These are phyloP conservation scores for Cadophora gregata DNA, from an alignment of 2,329 filamentous ascomycete genomes.

Conservation along the genomic window DNA sequence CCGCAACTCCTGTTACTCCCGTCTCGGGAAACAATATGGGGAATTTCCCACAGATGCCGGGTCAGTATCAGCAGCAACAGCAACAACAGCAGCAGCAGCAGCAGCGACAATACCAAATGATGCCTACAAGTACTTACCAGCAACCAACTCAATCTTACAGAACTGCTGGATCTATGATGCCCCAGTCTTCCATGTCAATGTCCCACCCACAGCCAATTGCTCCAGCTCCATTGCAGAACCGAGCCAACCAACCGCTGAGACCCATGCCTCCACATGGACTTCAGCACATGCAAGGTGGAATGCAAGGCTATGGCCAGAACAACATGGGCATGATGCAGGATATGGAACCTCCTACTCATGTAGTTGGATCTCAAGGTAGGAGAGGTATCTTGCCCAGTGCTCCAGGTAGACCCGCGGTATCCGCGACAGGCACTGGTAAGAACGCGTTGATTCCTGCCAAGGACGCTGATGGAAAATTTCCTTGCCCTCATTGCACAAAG, in stretches of 20 bases:
- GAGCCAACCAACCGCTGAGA: constrained; percentile 62
- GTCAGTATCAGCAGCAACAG: constrained; percentile 37
- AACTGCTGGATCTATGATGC: constrained; percentile 68
- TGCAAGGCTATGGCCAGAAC: constrained; percentile 64
- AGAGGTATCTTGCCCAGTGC: constrained; percentile 91
- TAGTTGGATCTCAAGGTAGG: constrained; percentile 92
- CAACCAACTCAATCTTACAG: constrained; percentile 51
- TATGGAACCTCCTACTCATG: constrained; percentile 78
- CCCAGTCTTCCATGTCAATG: constrained; percentile 68
- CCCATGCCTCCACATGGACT: constrained; percentile 74
- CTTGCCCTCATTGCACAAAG: constrained; percentile 97
- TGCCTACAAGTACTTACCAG: constrained; percentile 40
- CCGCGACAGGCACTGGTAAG: constrained; percentile 73
- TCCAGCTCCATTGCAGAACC: constrained; percentile 65
- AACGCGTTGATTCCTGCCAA: constrained; percentile 87
- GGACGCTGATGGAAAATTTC: constrained; percentile 97
- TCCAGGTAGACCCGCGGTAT: constrained; percentile 80
- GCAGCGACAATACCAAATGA: constrained; percentile 40
- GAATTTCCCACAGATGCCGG: constrained; percentile 61
- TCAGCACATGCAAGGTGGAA: constrained; percentile 56
- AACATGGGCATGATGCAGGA: constrained; percentile 61
- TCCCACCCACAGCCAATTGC: constrained; percentile 79
- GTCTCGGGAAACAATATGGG: constrained; percentile 60
- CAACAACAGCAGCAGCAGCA: constrained; percentile 31
- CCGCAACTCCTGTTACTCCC: constrained; percentile 67